Base-by-base conservation (phyloP, 345 rosid genomes). In the Corymbia maculata region DNA sequence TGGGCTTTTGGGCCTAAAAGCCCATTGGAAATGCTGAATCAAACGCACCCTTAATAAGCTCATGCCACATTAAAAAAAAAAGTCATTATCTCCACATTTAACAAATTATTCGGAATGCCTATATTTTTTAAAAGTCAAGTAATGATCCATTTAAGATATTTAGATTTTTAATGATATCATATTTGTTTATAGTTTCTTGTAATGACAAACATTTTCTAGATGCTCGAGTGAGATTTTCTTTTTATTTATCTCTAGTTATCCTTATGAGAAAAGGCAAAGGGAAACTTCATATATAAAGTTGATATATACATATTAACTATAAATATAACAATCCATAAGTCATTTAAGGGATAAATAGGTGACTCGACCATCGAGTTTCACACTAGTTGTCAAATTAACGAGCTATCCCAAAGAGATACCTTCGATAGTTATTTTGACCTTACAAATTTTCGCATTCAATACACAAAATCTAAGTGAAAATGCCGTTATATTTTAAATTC, bases 351-450 rank as follows among this genome's bases (percentile, higher is more conserved):
- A 10, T 0, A 75, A 6, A 14, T 1, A 36, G 3, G 0, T 11
- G 4, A 19, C 2, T 4, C 6, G 9, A 52, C 13, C 3, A 53
- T 11, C 0, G 9, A 49, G 70, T 11, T 51, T 26, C 6, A 6
- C 28, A 42, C 8, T 49, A 36, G 42, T 19, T 10, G 28, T 7
- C 28, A 21, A 75, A 36, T 36, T 19, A 36, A 36, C 0, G 4
- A 42, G 49, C 42, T 4, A 6, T 9, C 12, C 12, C 4, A 13
- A 0, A 13, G 19, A 19, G 8, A 6, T 75, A 3, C 22, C 19
- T 19, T 75, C 7, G 9, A 1, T 75, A 21, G 8, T 75, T 75
- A 75, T 36, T 70, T 21, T 8, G 79, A 68, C 12, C 79, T 8
- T 16, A 85, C 13, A 19, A 13, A 85, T 85, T 26, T 10, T 13